These are phyloP conservation scores for Ustilago tritici DNA, from an alignment of 1,284 basidiomycete genomes.

Conservation along the genomic window DNA sequence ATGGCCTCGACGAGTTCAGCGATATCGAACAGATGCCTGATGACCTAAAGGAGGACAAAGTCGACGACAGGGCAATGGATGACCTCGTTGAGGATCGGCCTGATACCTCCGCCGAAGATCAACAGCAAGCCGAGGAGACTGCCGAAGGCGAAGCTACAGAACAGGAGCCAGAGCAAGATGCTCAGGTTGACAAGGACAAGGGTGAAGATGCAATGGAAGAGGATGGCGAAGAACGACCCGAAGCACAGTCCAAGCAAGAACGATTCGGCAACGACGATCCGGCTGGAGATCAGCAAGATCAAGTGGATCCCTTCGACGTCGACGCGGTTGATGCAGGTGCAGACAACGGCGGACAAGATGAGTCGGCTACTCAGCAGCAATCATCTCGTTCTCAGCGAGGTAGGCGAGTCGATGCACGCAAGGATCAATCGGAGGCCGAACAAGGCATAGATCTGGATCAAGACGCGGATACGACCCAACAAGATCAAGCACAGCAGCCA, in stretches of 20 bases:
- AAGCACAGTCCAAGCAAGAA: conserved; percentile 23
- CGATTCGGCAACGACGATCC: conserved; percentile 17
- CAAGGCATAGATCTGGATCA: conserved; percentile 62
- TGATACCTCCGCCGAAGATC: conserved; percentile 44
- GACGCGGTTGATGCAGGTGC: conserved; percentile 49
- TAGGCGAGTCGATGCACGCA: conserved; percentile 40
- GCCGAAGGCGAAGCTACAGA: conserved; percentile 41
- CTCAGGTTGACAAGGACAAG: conserved; percentile 47
- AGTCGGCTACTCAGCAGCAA: conserved; percentile 47
- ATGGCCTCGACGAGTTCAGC: conserved; percentile 76
- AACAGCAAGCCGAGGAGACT: conserved; percentile 65
- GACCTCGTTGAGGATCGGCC: conserved; percentile 42
- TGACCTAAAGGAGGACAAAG: conserved; percentile 29
- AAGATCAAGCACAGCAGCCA: conserved; percentile 64
- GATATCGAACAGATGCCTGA: conserved; percentile 76
- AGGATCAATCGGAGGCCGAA: conserved; percentile 54
- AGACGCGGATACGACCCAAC: conserved; percentile 64
- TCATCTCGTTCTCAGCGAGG: conserved; percentile 46
- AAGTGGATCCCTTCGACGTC: conserved; percentile 37
- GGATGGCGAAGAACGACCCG: conserved; percentile 36
- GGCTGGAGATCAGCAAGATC: conserved; percentile 16
- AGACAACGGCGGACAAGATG: conserved; percentile 48
- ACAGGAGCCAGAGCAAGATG: conserved; percentile 37
- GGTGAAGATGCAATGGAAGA: conserved; percentile 52
- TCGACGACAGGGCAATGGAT: conserved; percentile 37